Evolutionary conservation across 2,329 filamentous ascomycete species (phyloP), one percentile per base, ranked within the genome.

Genomic region (Aspergillus fijiensis): DNA sequence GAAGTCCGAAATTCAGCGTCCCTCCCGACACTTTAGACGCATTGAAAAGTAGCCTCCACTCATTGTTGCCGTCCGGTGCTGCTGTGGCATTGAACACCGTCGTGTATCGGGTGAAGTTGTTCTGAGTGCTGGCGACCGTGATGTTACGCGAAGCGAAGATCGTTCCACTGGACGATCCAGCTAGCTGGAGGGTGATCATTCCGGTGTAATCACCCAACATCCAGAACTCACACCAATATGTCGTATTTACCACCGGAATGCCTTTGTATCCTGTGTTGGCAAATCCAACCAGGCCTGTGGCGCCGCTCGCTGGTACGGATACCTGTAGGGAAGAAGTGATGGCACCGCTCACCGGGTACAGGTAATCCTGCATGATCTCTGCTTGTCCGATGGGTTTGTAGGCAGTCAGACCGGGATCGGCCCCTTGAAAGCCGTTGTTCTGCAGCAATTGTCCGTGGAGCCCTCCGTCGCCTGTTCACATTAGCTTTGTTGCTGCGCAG

Each of bases 181-280:
- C 57, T 25, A 74, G 67, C 49, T 69, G 64, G 21, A 73, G 31
- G 6, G 67, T 70, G 49, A 72, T 54, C 0, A 39, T 59, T 2
- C 71, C 70, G 0, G 57, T 61, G 49, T 75, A 75, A 16, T 69
- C 57, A 1, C 71, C 72, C 57, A 62, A 67, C 65, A 75, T 72
- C 65, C 69, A 75, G 55, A 75, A 75, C 10, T 67, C 67, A 25
- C 63, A 68, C 12, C 60, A 66, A 33, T 76, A 76, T 0, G 63
- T 67, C 21, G 63, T 63, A 0, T 66, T 61, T 19, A 61, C 62
- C n/a, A 74, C 70, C 0, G 71, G 69, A 12, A 74, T 64, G 1
- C 72, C 73, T 5, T 65, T 66, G 39, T 72, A 74, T 10, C 71
- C 83, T 57, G 77, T 71, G 58, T 87, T 78, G 35, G 81, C 77